phyloP scores from a whole-genome alignment of 2,329 filamentous ascomycete genomes.

The Diaporthe capsici region DNA sequence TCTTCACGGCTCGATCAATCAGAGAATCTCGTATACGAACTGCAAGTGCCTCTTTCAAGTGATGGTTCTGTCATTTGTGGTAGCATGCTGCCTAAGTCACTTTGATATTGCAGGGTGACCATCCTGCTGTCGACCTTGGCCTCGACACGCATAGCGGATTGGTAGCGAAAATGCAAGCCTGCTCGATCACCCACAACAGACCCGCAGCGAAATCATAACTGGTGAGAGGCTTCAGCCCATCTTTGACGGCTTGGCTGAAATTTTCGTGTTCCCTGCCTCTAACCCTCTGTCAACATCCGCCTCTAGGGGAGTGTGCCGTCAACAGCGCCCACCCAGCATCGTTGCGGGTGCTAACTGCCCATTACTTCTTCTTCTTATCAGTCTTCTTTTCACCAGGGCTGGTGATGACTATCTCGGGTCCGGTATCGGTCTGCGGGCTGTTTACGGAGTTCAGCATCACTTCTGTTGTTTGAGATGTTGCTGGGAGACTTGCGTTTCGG shows the following conservation, averaged over 20 bases:
- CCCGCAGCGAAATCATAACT: neutral
- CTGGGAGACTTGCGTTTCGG: neutral
- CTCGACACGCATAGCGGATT: neutral
- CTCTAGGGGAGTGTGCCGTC: too few species aligned
- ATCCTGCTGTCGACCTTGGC: neutral
- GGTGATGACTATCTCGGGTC: neutral
- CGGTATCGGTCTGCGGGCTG: neutral
- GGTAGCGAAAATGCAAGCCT: neutral
- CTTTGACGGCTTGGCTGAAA: neutral
- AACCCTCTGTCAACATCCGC: neutral
- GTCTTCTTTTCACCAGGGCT: neutral
- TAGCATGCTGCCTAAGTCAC: neutral
- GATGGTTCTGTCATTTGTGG: neutral
- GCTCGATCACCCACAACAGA: neutral
- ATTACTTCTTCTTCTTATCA: neutral
- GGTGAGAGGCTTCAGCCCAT: neutral
- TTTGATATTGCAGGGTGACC: too few species aligned
- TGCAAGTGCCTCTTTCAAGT: neutral
- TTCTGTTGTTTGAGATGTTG: neutral
- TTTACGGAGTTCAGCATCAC: neutral
- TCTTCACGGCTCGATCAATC: neutral
- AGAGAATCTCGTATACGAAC: neutral
- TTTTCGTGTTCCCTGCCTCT: too few species aligned
- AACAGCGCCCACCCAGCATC: neutral
- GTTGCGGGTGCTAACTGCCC: neutral